phyloP scores from a whole-genome alignment of 2,329 filamentous ascomycete species.

The Xylaria sp. region DNA sequence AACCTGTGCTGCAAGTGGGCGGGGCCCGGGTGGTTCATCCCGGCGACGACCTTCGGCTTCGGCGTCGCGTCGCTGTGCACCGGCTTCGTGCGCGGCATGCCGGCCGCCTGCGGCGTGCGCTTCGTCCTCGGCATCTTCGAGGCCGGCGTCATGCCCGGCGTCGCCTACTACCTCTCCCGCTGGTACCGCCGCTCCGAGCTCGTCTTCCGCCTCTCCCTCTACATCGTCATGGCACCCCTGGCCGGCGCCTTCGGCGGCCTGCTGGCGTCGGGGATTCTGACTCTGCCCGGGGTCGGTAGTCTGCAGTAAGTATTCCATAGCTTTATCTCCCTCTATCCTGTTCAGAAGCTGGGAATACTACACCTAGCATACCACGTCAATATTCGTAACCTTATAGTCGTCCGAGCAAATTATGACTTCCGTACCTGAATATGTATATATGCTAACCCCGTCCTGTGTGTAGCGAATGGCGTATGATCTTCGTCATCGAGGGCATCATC shows the following conservation, averaged over 20 bases:
- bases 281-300: slow-evolving; percentile 53
- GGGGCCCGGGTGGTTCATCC: slow-evolving; percentile 73
- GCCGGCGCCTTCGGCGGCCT: slow-evolving; percentile 74
- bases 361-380: too few species aligned
- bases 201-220: slow-evolving; percentile 67
- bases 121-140: slow-evolving; percentile 72
- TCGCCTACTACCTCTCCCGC: slow-evolving; percentile 71
- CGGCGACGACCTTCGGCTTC: slow-evolving; percentile 62
- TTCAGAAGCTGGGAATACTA: too few species aligned
- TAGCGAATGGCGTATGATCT: slow-evolving; percentile 36
- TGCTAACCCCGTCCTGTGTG: background rate
- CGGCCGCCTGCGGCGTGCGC: slow-evolving; percentile 59
- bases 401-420: too few species aligned
- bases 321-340: background rate
- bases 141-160: slow-evolving; percentile 73
- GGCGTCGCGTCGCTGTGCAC: slow-evolving; percentile 66
- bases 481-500: slow-evolving; percentile 54
- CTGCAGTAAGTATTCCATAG: slow-evolving; percentile 8
- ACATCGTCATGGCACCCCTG: slow-evolving; percentile 71
- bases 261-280: slow-evolving; percentile 66
- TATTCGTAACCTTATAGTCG: too few species aligned
- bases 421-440: background rate
- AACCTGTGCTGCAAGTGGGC: slow-evolving; percentile 72
- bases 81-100: slow-evolving; percentile 62
- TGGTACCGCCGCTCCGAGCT: slow-evolving; percentile 74